Conservation (phyloP, 768 basidiomycete genomes). For the Russula sp. region DNA sequence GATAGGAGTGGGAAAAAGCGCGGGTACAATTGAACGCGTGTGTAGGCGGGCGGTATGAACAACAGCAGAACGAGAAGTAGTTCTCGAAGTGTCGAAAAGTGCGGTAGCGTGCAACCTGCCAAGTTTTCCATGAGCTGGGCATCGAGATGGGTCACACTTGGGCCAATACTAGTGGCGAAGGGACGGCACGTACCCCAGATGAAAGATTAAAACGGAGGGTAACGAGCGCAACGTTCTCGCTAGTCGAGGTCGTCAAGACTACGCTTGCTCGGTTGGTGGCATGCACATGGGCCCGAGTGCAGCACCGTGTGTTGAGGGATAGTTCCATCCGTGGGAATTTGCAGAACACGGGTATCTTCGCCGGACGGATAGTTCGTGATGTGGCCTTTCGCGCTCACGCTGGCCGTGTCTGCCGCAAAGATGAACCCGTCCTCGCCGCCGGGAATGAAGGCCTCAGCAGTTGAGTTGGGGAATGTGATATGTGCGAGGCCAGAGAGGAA, state of each 20-base stretch:
- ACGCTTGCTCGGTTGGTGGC: background rate
- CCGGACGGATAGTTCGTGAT: slow-evolving; percentile 26
- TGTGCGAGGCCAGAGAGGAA: slow-evolving; percentile 28
- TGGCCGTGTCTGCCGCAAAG: slow-evolving; percentile 24
- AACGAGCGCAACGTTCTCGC: background rate
- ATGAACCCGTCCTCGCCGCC: slow-evolving; percentile 26
- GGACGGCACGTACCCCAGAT: background rate
- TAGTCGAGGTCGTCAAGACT: slow-evolving; percentile 14
- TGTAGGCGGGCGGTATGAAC: background rate
- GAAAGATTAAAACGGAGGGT: background rate
- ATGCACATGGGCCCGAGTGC: slow-evolving; percentile 22
- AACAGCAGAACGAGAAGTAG: background rate
- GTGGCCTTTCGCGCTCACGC: slow-evolving; percentile 24
- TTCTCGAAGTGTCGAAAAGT: too few species aligned
- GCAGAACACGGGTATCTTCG: slow-evolving; percentile 23
- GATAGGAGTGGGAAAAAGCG: too few species aligned
- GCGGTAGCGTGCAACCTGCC: background rate
- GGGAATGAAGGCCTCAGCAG: slow-evolving; percentile 16
- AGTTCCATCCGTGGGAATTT: slow-evolving; percentile 27
- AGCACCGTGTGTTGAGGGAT: slow-evolving; percentile 26
- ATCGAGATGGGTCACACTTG: background rate
- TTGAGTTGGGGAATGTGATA: slow-evolving; percentile 25
- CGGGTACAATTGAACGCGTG: background rate
- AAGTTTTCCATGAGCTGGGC: background rate
- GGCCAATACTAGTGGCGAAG: background rate